Base-by-base conservation (phyloP, 1,139 yeast species). In the Saccharomyces hybrid region DNA sequence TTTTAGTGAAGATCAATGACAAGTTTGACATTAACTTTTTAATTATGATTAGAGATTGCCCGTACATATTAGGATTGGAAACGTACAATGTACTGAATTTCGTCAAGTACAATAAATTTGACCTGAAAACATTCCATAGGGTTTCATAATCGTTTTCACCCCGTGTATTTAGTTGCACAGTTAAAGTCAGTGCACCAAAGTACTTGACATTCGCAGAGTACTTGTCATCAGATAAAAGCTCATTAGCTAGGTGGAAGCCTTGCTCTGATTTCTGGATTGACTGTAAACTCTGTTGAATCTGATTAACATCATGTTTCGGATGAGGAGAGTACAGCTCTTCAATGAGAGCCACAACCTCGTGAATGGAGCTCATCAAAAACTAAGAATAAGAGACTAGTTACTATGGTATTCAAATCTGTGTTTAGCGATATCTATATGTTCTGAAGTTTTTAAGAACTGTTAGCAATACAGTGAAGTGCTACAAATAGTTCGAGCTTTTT, bases 181-280 rank as follows among this genome's bases (percentile, higher is more conserved):
- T 78, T 54, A 81, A 80, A 0, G 91, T 84, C 55, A 85, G 71
- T 0, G 91, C 91, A 1, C 93, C 93, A 64, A 85, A 85, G 66
- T 82, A 86, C 61, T 79, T 77, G 54, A 84, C 82, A 61, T 81
- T 80, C 42, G 73, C 61, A 3, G 81, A 76, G 7, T 68, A 64
- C 0, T 52, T 55, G 2, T 60, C 65, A 2, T 70, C 70, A 4
- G 68, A 63, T 34, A 84, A 66, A 27, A 85, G 68, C 47, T 74
- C 67, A 52, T 75, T 74, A 0, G 88, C 89, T 32, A 84, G 63
- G 7, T 66, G 61, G 57, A 76, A 70, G 0, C 86, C 88, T 51
- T 75, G 66, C 2, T 71, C 68, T 2, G 84, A 78, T 58, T 73
- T 77, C 64, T 86, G 93, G 5, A 82, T 66, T 1, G 63, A 60